These are phyloP conservation scores for Naganishia kalamii DNA, from an alignment of 768 basidiomycete species.

Conservation along the genomic window DNA sequence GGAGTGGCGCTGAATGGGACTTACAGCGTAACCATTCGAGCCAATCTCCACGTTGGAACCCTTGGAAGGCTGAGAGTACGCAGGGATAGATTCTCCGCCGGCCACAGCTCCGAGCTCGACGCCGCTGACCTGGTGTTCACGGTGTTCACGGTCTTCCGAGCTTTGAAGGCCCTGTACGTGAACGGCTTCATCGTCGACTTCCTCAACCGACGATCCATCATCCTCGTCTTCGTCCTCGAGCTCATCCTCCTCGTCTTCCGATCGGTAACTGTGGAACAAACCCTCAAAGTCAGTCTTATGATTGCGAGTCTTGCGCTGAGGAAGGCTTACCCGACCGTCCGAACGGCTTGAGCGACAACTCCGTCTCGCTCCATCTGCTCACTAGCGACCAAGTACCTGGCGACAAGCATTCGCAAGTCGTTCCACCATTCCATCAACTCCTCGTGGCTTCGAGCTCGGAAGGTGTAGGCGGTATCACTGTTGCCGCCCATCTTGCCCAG, in stretches of 20 bases:
- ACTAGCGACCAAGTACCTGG: constrained; percentile 84
- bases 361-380: constrained; percentile 89
- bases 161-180: not conserved
- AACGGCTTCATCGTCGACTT: constrained; percentile 52
- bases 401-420: constrained; percentile 86
- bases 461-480: constrained; percentile 66
- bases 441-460: constrained; percentile 79
- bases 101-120: constrained; percentile 41
- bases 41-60: constrained; percentile 49
- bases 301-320: not conserved
- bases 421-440: constrained; percentile 99
- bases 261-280: constrained; percentile 43
- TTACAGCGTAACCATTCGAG: constrained; percentile 61
- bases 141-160: constrained; percentile 39
- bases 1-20: constrained; percentile 34
- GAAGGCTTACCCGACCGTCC: constrained; percentile 73
- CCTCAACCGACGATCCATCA: constrained; percentile 56
- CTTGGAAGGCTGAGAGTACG: constrained; percentile 55
- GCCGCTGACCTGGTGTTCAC: constrained; percentile 52
- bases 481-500: constrained; percentile 44
- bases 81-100: constrained; percentile 55
- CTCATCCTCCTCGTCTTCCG: constrained; percentile 60
- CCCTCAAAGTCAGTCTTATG: constrained; percentile 1
- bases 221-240: constrained; percentile 52
- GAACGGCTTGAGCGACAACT: constrained; percentile 84